phyloP scores from a whole-genome alignment of 257 asterid genomes.

The Verbena officinalis region DNA sequence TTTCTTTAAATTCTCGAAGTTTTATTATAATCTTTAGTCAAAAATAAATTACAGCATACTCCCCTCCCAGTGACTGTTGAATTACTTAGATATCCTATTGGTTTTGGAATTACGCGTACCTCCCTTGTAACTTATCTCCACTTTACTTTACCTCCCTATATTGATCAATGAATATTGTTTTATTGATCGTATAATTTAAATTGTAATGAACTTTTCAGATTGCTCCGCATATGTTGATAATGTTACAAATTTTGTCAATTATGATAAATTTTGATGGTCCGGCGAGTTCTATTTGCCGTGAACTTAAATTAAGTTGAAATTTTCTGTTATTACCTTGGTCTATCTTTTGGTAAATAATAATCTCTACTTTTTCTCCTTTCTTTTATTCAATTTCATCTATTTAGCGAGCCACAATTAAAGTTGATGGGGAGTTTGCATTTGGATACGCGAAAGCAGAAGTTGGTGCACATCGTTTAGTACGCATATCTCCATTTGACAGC shows the following conservation, averaged over 20 bases:
- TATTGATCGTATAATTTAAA: too few relatives aligned
- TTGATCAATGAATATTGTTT: too few relatives aligned
- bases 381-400: conserved; percentile 22
- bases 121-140: too few relatives aligned
- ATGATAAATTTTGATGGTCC: too few relatives aligned
- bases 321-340: not conserved
- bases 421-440: conserved; percentile 85
- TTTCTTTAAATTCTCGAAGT: conserved; percentile 24
- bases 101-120: not conserved
- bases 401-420: conserved; percentile 93
- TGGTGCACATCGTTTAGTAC: conserved; percentile 96
- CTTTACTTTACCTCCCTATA: too few relatives aligned
- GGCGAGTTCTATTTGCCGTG: not conserved
- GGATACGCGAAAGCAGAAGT: conserved; percentile 97
- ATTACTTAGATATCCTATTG: not conserved
- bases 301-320: conserved; percentile 4
- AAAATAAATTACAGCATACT: too few relatives aligned
- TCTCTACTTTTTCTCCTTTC: not conserved
- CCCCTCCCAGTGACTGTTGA: too few relatives aligned
- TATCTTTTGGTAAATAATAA: not conserved
- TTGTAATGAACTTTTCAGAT: too few relatives aligned
- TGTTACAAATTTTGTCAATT: too few relatives aligned
- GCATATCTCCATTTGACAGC: conserved; percentile 89
- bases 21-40: not conserved
- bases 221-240: too few relatives aligned